Conservation (phyloP, 768 basidiomycete species). For the Podaxis carcinomalis region DNA sequence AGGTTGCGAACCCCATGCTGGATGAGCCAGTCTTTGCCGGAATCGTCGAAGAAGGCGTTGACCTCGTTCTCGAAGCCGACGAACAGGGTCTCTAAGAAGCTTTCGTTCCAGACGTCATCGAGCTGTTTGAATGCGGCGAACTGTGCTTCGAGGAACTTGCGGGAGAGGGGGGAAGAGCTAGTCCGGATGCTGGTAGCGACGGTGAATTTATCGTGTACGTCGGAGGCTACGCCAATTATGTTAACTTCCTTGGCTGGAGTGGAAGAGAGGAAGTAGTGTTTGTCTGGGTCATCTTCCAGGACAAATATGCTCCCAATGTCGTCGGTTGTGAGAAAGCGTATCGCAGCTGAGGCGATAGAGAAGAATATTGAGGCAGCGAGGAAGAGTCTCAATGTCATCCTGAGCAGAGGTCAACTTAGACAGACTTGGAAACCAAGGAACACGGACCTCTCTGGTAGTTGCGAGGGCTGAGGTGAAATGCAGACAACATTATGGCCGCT, state of each 20-base stretch:
- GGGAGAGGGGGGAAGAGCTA: conserved; percentile 21
- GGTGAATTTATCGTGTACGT: conserved; percentile 12
- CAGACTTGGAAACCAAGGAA: neutral
- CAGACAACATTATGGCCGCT: neutral
- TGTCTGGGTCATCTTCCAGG: conserved; percentile 12
- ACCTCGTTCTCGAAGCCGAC: conserved; percentile 24
- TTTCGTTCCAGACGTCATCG: conserved; percentile 31
- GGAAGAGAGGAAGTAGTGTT: conserved; percentile 19
- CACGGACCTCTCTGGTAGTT: neutral
- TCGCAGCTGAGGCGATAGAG: conserved; percentile 8
- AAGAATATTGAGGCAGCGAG: conserved; percentile 5
- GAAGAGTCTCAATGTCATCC: conserved; percentile 4
- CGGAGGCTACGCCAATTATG: conserved; percentile 1
- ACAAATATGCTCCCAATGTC: conserved; percentile 4
- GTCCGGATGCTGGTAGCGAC: conserved; percentile 24
- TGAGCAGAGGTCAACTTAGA: neutral
- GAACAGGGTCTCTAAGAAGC: conserved; percentile 24
- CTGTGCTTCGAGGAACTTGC: conserved; percentile 22
- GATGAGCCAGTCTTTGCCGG: conserved; percentile 23
- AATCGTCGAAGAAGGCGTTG: conserved; percentile 21
- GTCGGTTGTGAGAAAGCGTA: conserved; percentile 5
- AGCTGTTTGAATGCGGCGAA: conserved; percentile 18
- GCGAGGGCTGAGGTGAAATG: neutral
- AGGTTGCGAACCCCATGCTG: conserved; percentile 15
- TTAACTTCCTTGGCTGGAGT: conserved; percentile 14